Conservation (phyloP, 176 grass and related monocot species). For the Ampelocalamus luodianensis region DNA sequence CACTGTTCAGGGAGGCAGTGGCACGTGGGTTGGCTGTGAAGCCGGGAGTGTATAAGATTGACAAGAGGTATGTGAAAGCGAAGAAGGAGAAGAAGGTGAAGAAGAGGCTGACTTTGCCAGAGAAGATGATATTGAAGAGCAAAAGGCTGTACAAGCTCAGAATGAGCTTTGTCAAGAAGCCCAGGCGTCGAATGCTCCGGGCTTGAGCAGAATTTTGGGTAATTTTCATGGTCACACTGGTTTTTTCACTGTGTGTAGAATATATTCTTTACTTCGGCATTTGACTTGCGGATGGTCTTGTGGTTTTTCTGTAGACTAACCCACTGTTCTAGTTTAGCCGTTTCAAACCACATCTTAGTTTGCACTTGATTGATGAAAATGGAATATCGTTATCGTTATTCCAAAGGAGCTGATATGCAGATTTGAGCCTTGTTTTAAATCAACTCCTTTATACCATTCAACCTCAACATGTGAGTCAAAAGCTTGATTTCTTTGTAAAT, state of each 20-base stretch:
- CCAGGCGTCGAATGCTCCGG: conserved; percentile 53
- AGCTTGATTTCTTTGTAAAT: not conserved
- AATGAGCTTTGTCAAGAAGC: conserved; percentile 95
- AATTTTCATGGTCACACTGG: conserved; percentile 40
- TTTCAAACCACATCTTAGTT: conserved; percentile 24
- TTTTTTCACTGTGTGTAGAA: conserved; percentile 19
- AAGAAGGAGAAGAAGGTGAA: conserved; percentile 85
- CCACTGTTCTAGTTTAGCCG: not conserved
- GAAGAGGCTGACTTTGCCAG: conserved; percentile 88
- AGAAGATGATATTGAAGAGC: conserved; percentile 91
- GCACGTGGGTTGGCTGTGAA: conserved; percentile 64
- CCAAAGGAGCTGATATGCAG: not conserved
- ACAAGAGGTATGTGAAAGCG: conserved; percentile 67
- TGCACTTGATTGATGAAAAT: not conserved
- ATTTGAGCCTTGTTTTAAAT: conserved; percentile 27
- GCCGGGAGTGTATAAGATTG: conserved; percentile 56
- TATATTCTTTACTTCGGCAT: conserved; percentile 34
- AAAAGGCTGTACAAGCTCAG: conserved; percentile 81
- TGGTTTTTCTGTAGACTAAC: conserved; percentile 38
- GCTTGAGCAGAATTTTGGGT: conserved; percentile 39
- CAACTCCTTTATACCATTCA: not conserved
- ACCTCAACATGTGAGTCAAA: not conserved
- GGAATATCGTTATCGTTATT: not conserved
- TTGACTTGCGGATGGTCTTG: not conserved
- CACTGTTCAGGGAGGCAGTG: conserved; percentile 80